Conservation (phyloP, 306 rosid genomes). For the Castanospermum australe region DNA sequence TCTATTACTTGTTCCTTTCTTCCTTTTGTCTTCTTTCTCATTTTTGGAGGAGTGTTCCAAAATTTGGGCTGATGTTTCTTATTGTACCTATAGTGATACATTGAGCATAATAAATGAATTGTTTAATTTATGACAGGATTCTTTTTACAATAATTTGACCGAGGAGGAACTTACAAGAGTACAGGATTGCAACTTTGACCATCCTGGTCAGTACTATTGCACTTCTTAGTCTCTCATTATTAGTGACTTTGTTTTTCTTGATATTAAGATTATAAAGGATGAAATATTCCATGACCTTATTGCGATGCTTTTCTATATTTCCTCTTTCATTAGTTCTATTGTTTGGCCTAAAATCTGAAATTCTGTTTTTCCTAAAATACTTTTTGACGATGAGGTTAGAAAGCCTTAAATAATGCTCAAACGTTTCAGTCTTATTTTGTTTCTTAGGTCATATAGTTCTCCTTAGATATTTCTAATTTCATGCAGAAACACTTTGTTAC, state of each 20-base stretch:
- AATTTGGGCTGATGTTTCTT: conserved; percentile 1
- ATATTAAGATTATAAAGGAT: neutral
- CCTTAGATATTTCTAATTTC: neutral
- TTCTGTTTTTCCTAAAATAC: neutral
- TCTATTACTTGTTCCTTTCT: neutral
- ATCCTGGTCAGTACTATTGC: conserved; percentile 76
- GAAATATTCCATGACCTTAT: neutral
- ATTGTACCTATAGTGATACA: neutral
- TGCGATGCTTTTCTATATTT: neutral
- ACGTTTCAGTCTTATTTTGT: neutral
- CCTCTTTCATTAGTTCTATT: neutral
- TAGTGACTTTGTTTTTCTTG: conserved; percentile 12
- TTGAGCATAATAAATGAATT: neutral
- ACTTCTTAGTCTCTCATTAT: conserved; percentile 7
- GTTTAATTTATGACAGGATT: conserved; percentile 64
- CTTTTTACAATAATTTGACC: conserved; percentile 81
- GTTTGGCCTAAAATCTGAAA: neutral
- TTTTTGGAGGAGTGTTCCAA: neutral
- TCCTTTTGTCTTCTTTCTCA: neutral
- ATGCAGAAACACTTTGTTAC: neutral
- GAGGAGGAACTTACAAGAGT: conserved; percentile 72
- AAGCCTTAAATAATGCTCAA: neutral
- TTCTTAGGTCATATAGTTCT: neutral
- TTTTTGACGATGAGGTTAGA: conserved; percentile 1
- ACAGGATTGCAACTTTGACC: conserved; percentile 95